Evolutionary conservation across 1,284 basidiomycete species (phyloP), one percentile per base, ranked within the genome.

Genomic region (Pseudozyma tsukubaensis): DNA sequence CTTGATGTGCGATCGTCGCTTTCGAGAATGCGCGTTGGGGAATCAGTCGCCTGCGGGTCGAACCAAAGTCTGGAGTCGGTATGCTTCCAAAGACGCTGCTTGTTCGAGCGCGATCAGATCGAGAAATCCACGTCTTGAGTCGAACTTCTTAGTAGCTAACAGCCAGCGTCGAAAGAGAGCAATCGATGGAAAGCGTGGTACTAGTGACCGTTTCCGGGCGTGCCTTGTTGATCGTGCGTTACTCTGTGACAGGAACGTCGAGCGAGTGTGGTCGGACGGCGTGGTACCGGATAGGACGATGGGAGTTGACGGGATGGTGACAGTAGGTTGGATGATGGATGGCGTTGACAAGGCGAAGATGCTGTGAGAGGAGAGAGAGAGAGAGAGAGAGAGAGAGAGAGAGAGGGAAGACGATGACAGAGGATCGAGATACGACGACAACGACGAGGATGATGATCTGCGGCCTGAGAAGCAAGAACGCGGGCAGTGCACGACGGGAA

Each of bases 401-500:
- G 45, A 47, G 21, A 47, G 16, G 12, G 45, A 47, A 24, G 45
- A 13, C 16, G 12, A n/a, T 43, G 13, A 39, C 11, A 39, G 24
- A 29, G 24, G 24, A 29, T 29, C 24, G 24, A 29, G 24, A 29
- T 6, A 3, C 3, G 37, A 18, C 21, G 11, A 24, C 21, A 21
- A 21, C 21, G 44, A 24, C 19, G 44, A 24, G 10, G 18, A 18
- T 4, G 19, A 43, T 24, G 9, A 18, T 18, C 16, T 16, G 44
- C 44, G 42, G 13, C 14, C 14, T 16, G 18, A 45, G 24, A 18
- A 45, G 44, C 19, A 12, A 39, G 37, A 39, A n/a, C 37, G 37
- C 37, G 11, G 44, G 44, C 44, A 45, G 34, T 12, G 49, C 49
- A 50, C 49, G 18, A 37, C 36, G 35, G 49, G 49, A 50, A 35